phyloP scores from a whole-genome alignment of 2,329 filamentous ascomycete species.

The Dactylellina drechsleri region DNA sequence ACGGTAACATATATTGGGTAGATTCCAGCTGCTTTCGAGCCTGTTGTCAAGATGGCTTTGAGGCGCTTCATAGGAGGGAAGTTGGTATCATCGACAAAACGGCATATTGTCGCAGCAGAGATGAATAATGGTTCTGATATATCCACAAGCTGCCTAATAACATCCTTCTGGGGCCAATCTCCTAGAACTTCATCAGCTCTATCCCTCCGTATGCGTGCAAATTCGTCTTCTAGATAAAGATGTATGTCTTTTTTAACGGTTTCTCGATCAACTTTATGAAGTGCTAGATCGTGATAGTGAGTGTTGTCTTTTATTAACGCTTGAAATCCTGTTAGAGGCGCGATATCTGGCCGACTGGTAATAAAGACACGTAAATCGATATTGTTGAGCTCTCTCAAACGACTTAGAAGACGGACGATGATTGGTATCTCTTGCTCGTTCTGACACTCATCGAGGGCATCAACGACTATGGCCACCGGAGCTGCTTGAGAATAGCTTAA shows the following conservation, averaged over 20 bases:
- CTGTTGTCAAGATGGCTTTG: not conserved
- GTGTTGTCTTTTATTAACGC: conserved; percentile 23
- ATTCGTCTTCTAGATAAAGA: conserved; percentile 11
- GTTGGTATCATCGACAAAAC: conserved; percentile 13
- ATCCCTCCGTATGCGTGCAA: conserved; percentile 3
- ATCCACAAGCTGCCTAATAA: conserved; percentile 16
- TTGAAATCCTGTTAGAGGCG: conserved; percentile 1
- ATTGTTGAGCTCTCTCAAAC: conserved; percentile 27
- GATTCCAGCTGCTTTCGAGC: too few relatives aligned
- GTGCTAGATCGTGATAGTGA: conserved; percentile 10
- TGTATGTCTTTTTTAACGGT: conserved; percentile 19
- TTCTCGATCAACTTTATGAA: conserved; percentile 16
- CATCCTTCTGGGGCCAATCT: not conserved
- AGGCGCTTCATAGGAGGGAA: conserved; percentile 4
- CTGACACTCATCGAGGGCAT: conserved; percentile 45
- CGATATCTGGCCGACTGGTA: conserved; percentile 30
- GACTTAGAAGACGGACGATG: conserved; percentile 16
- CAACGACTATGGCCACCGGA: conserved; percentile 19
- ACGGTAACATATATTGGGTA: too few relatives aligned
- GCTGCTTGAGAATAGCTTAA: not conserved
- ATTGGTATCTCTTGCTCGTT: conserved; percentile 25
- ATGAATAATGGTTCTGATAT: conserved; percentile 29
- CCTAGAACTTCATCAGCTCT: not conserved
- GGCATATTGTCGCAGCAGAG: conserved; percentile 35
- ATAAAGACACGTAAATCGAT: conserved; percentile 24